These are phyloP conservation scores for Botryobasidium botryosum DNA, from an alignment of 768 basidiomycete genomes.

Conservation along the genomic window DNA sequence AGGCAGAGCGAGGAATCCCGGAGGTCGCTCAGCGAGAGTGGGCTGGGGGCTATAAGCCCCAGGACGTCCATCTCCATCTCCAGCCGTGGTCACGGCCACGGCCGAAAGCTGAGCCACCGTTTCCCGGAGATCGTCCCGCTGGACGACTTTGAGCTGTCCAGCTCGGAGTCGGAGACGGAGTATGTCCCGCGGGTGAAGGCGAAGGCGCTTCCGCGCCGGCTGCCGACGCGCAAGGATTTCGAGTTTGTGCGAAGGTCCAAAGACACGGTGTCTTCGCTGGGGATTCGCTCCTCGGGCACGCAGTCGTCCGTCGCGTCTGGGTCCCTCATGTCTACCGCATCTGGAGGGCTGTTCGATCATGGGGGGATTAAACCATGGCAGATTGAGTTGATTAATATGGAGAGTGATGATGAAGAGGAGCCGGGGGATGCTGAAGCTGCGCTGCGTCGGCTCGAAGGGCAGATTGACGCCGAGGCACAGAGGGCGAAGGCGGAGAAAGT, in stretches of 20 bases:
- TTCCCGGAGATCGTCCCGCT: constrained; percentile 65
- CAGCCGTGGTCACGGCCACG: too few relatives aligned
- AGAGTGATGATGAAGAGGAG: constrained; percentile 47
- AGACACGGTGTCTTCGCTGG: constrained; percentile 63
- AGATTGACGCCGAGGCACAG: constrained; percentile 58
- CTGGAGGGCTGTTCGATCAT: not conserved
- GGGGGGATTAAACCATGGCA: constrained; percentile 46
- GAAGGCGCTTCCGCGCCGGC: constrained; percentile 34
- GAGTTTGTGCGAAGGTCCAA: constrained; percentile 61
- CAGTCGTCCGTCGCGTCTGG: constrained; percentile 9
- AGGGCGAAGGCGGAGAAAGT: constrained; percentile 60
- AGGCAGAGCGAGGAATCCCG: too few relatives aligned
- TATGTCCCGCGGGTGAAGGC: constrained; percentile 24
- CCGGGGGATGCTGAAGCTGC: constrained; percentile 70
- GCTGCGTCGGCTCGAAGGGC: constrained; percentile 62
- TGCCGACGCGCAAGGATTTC: constrained; percentile 64
- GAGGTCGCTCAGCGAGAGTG: too few relatives aligned
- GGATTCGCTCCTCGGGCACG: constrained; percentile 23
- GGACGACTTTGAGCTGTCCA: constrained; percentile 62
- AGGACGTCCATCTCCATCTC: too few relatives aligned
- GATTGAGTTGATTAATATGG: constrained; percentile 30
- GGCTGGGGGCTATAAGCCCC: too few relatives aligned
- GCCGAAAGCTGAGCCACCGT: too few relatives aligned
- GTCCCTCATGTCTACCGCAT: constrained; percentile 1
- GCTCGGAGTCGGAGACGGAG: constrained; percentile 44